Evolutionary conservation across 1,139 yeast species (phyloP), one percentile per base, ranked within the genome.

Genomic region (Geotrichum klebahnii): DNA sequence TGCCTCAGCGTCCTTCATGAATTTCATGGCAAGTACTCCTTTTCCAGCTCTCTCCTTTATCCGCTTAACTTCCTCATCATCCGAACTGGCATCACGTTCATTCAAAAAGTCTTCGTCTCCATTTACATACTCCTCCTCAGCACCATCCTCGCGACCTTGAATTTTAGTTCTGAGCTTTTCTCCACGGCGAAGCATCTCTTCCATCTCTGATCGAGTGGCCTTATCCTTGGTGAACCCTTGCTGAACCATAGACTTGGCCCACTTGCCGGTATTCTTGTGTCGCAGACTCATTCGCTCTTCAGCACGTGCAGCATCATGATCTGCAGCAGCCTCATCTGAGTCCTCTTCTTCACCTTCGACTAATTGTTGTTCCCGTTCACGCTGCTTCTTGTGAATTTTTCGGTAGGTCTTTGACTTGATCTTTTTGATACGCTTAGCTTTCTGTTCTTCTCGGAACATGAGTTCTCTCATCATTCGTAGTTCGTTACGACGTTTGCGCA

Each of bases 361-460:
- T 55, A 86, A 67, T 52, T 77, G 81, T 55, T 80, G 76, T 59
- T 83, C 85, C 58, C 81, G 79, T 59, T 84, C 70, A 57, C 88
- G 72, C 64, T 90, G 97, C 68, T 84, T 85, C 75, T 90, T 88
- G 63, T 86, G 83, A 51, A 90, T 83, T 64, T 86, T 83, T 62
- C 88, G 87, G 69, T 82, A 92, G 5, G 88, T 78, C 68, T 90
- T 94, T 41, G 97, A 88, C 68, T 92, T 92, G 69, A 92, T 92
- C 71, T 90, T 92, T 72, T 90, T 90, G 61, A 92, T 78, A 60
- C 99, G 78, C 67, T 80, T 88, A 19, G 97, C 89, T 64, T 87
- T 83, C 62, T 82, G 80, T 70, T 92, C 97, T 62, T 92, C 97
- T 63, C 97, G 78, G 70, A 89, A 92, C 95, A 92, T 87, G 56